Evolutionary conservation across 306 rosid genomes (phyloP).

Genomic region (Rosa persica): DNA sequence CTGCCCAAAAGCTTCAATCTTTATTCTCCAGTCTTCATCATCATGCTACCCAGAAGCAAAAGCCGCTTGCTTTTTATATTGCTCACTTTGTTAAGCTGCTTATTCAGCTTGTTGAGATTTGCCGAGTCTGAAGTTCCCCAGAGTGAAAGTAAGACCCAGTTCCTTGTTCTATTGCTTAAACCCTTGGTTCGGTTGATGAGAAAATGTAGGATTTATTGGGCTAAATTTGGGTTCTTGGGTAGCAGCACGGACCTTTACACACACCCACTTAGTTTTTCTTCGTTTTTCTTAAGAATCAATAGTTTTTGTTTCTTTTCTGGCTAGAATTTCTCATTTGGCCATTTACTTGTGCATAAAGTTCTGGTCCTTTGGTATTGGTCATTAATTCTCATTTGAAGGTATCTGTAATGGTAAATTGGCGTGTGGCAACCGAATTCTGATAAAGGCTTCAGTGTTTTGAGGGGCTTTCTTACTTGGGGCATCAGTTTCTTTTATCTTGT

Average conservation of each 20-base stretch:
- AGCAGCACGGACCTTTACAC: background rate
- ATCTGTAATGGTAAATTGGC: background rate
- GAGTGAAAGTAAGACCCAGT: conserved; percentile 47
- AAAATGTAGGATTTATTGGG: conserved; percentile 2
- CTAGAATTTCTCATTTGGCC: background rate
- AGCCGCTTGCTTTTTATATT: conserved; percentile 25
- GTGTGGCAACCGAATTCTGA: background rate
- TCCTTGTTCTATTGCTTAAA: background rate
- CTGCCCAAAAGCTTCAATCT: conserved; percentile 1
- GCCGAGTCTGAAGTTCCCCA: conserved; percentile 53
- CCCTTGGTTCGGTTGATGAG: background rate
- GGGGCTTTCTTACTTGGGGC: background rate
- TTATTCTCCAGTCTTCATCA: conserved; percentile 6
- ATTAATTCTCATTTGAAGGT: background rate
- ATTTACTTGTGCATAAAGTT: background rate
- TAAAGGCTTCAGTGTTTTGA: background rate
- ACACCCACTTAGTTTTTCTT: background rate
- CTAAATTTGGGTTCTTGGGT: conserved; percentile 22
- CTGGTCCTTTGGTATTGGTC: background rate
- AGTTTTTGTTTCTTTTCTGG: background rate
- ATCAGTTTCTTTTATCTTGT: background rate
- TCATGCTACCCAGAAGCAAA: conserved; percentile 38
- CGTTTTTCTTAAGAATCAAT: background rate
- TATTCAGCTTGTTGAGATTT: conserved; percentile 42
- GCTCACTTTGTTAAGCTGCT: conserved; percentile 32